Evolutionary conservation across 2,329 filamentous ascomycete genomes (phyloP).

Genomic region (Daldinia sp.): DNA sequence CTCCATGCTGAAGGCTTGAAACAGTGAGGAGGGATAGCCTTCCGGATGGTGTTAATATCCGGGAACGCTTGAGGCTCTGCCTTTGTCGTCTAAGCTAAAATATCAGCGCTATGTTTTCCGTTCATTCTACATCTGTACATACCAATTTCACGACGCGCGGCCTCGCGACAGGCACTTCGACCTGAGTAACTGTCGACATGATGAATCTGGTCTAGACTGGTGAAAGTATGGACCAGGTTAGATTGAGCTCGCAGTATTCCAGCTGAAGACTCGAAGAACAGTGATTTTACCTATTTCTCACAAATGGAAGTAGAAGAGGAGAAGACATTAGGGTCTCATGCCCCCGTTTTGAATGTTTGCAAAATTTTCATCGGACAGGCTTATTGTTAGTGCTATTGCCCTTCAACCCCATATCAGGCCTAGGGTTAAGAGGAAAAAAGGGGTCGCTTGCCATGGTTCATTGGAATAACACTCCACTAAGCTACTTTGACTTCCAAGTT

Average conservation of each 20-base stretch:
- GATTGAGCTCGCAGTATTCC: slow-evolving; percentile 1
- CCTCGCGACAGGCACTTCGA: slow-evolving; percentile 30
- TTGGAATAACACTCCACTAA: slow-evolving; percentile 24
- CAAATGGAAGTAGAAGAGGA: slow-evolving; percentile 1
- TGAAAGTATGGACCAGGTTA: not conserved
- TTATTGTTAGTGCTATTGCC: slow-evolving; percentile 24
- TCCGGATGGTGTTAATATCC: slow-evolving; percentile 57
- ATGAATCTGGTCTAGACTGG: not conserved
- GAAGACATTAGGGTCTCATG: not conserved
- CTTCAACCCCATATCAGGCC: slow-evolving; percentile 14
- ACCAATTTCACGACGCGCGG: slow-evolving; percentile 28
- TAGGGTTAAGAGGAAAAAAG: slow-evolving; percentile 21
- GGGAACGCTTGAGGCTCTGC: slow-evolving; percentile 47
- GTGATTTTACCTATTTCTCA: not conserved
- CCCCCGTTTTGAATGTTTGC: slow-evolving; percentile 22
- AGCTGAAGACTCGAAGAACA: not conserved
- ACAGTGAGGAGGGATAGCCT: slow-evolving; percentile 68
- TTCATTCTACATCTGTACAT: slow-evolving; percentile 3
- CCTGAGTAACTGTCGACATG: slow-evolving; percentile 37
- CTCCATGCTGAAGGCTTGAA: slow-evolving; percentile 62
- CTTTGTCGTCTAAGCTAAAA: slow-evolving; percentile 24
- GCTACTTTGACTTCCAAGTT: slow-evolving; percentile 21
- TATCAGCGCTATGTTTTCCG: slow-evolving; percentile 3
- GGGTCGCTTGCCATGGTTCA: slow-evolving; percentile 27
- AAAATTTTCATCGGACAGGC: slow-evolving; percentile 23